Conservation (phyloP, 75 land plant genomes). For the Pinus taeda region DNA sequence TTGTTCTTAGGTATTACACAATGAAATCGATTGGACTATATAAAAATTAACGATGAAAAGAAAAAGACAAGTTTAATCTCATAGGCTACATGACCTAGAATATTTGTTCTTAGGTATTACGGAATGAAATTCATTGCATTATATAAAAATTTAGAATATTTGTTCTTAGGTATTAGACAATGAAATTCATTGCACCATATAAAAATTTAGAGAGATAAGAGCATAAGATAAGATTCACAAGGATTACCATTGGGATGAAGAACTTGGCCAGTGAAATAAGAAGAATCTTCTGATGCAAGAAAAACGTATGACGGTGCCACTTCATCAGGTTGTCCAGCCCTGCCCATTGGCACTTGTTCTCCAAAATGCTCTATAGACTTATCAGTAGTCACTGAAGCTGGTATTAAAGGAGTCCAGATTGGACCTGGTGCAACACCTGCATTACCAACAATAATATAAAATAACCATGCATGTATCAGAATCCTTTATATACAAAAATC, state of each 20-base stretch:
- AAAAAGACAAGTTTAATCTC: neutral
- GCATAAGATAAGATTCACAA: neutral
- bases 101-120: neutral
- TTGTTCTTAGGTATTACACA: no score
- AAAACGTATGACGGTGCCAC: conserved; percentile 75
- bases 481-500: neutral
- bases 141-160: neutral
- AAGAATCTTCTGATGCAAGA: conserved; percentile 57
- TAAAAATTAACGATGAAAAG: no score
- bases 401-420: conserved; percentile 78
- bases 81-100: neutral
- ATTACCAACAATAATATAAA: neutral
- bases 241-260: conserved; percentile 83
- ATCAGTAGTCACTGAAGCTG: conserved; percentile 43
- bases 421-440: conserved; percentile 74
- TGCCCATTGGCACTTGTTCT: conserved; percentile 63
- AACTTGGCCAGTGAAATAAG: conserved; percentile 80
- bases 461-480: neutral
- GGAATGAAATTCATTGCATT: neutral
- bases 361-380: conserved; percentile 50
- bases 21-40: no score
- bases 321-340: conserved; percentile 70
- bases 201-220: neutral
- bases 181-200: neutral
- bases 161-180: neutral